These are phyloP conservation scores for Cystofilobasidium bisporidii DNA, from an alignment of 768 basidiomycete genomes.

Conservation along the genomic window DNA sequence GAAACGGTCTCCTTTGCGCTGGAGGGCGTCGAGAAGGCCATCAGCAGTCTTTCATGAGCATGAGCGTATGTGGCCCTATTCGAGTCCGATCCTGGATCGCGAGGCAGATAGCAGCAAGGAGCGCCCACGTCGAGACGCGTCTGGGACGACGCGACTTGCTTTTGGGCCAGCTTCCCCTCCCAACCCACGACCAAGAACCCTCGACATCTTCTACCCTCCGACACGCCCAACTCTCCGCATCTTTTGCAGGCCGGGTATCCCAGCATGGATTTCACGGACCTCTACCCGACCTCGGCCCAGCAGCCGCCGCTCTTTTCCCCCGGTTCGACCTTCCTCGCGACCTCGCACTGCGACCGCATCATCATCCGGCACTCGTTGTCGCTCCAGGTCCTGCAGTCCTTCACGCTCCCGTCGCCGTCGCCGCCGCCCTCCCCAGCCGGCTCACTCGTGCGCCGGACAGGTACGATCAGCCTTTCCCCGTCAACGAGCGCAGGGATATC, in stretches of 20 bases:
- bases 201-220: no score
- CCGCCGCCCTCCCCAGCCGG: background rate
- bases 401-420: slow-evolving; percentile 12
- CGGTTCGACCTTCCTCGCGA: slow-evolving; percentile 75
- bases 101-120: no score
- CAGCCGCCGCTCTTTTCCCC: slow-evolving; percentile 47
- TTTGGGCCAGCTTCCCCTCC: background rate
- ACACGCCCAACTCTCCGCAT: background rate
- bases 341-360: slow-evolving; percentile 64
- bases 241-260: no score
- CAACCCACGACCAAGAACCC: background rate
- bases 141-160: background rate
- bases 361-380: slow-evolving; percentile 76
- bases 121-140: no score
- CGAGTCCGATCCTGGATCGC: no score
- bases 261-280: slow-evolving; percentile 24
- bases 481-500: background rate
- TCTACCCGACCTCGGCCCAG: slow-evolving; percentile 7
- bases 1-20: background rate
- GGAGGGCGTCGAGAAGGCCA: background rate
- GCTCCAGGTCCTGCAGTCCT: slow-evolving; percentile 71
- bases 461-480: background rate
- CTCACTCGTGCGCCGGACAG: background rate
- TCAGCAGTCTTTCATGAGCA: background rate
- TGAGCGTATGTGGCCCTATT: background rate